Evolutionary conservation across 257 asterid species (phyloP).

Genomic region (Jacaranda mimosifolia): DNA sequence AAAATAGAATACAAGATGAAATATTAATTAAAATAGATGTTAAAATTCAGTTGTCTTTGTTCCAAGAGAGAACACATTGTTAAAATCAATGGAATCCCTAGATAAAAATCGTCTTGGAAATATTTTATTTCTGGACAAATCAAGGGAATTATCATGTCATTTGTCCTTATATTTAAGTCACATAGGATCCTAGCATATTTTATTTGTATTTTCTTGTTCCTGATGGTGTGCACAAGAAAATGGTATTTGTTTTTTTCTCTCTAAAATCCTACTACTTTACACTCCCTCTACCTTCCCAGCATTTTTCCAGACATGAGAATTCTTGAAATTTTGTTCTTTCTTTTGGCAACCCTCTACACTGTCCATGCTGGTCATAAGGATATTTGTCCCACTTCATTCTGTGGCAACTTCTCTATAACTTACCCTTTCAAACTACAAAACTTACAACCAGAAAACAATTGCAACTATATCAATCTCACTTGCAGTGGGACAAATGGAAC

Average conservation of each 20-base stretch:
- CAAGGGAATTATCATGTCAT: neutral
- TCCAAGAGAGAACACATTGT: slow-evolving; percentile 6
- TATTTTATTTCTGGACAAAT: neutral
- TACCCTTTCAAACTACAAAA: slow-evolving; percentile 41
- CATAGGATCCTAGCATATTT: neutral
- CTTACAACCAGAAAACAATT: slow-evolving; percentile 2
- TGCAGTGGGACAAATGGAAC: slow-evolving; percentile 16
- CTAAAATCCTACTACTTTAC: too few species aligned
- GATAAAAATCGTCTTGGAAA: neutral
- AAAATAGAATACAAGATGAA: neutral
- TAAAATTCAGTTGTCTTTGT: neutral
- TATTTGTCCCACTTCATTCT: slow-evolving; percentile 33
- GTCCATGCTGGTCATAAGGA: neutral
- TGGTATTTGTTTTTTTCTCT: neutral
- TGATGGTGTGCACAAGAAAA: neutral
- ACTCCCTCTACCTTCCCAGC: neutral
- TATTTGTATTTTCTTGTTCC: neutral
- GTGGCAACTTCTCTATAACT: slow-evolving; percentile 24
- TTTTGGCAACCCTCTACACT: neutral
- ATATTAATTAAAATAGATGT: neutral
- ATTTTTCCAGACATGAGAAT: slow-evolving; percentile 20
- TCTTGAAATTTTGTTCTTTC: slow-evolving; percentile 6
- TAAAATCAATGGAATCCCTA: neutral
- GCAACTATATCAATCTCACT: slow-evolving; percentile 29
- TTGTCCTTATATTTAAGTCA: neutral